Evolutionary conservation across 1,139 yeast genomes (phyloP), one percentile per base, ranked within the genome.

Genomic region (Blastobotrys buckinghamii): DNA sequence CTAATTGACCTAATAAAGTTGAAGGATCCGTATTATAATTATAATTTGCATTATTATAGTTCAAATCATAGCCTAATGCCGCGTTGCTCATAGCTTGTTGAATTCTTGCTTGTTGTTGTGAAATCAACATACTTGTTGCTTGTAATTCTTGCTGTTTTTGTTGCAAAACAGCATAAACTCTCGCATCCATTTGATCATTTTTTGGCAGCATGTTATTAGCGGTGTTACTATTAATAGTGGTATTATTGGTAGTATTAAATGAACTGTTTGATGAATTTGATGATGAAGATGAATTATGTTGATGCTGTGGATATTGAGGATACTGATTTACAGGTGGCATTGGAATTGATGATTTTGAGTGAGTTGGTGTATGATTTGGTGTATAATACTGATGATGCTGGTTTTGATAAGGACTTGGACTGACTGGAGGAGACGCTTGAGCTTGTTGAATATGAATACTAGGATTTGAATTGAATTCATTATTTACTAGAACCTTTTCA

Each of bases 111-210:
- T 65, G 69, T 53, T 65, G 68, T 46, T 65, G 68, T 26, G 66
- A 61, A 42, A 65, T 63, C 26, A 57, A 51, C 50, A 62, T 49
- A 35, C 68, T 61, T 6, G 66, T 60, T 6, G 60, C 59, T 33
- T 59, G 39, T 47, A 70, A 66, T 43, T 68, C 71, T 53, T 71
- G 73, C 56, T 69, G 72, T 51, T 67, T 69, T 20, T 65, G 58
- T 15, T 62, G 64, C 38, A 72, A 50, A 0, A 67, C 50, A 9
- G 50, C 50, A 34, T 36, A 48, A 13, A 48, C 44, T 16, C 50
- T 24, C 15, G 47, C 22, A 24, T 46, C 49, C 6, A 37, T 34
- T 24, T 42, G 24, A 13, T 37, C 49, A 20, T 27, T 22, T 30
- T 36, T 20, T n/a, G 36, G n/a, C 13, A 36, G 13, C n/a, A n/a